Conservation (phyloP, 2,329 filamentous ascomycete species). For the Monosporascus sp. region DNA sequence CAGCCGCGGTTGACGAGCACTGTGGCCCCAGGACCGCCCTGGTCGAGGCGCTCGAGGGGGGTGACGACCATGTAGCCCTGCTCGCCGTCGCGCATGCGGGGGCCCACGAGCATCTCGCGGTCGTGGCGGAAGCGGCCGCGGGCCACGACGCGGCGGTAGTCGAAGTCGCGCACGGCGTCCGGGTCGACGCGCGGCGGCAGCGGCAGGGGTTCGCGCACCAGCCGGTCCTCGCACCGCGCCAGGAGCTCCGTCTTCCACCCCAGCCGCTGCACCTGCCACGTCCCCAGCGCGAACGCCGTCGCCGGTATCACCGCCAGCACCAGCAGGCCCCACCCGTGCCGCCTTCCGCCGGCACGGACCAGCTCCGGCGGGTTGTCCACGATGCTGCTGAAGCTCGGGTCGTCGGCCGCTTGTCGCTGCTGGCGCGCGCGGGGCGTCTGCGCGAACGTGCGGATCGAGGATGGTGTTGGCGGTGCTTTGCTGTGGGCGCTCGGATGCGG, state of each 20-base stretch:
- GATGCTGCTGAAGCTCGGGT: slow-evolving; percentile 76
- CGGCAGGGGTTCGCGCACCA: slow-evolving; percentile 79
- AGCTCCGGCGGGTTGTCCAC: slow-evolving; percentile 80
- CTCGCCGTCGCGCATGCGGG: slow-evolving; percentile 80
- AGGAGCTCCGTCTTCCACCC: slow-evolving; percentile 92
- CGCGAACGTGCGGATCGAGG: slow-evolving; percentile 21
- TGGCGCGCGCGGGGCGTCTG: slow-evolving; percentile 30
- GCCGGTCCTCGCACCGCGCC: slow-evolving; percentile 84
- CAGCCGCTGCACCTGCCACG: slow-evolving; percentile 92
- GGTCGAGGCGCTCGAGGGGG: slow-evolving; percentile 68
- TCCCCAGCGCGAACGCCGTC: slow-evolving; percentile 83
- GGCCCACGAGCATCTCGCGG: slow-evolving; percentile 93
- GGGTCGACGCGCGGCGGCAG: slow-evolving; percentile 80
- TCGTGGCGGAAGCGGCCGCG: slow-evolving; percentile 75
- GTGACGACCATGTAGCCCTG: slow-evolving; percentile 91
- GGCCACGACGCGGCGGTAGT: slow-evolving; percentile 79
- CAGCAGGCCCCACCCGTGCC: slow-evolving; percentile 75
- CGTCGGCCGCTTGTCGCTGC: slow-evolving; percentile 55
- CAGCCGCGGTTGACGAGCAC: slow-evolving; percentile 88
- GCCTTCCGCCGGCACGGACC: slow-evolving; percentile 64
- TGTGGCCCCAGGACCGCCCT: slow-evolving; percentile 40
- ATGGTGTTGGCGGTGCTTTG: slow-evolving; percentile 20
- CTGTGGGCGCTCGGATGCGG: slow-evolving; percentile 61
- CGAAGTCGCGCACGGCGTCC: slow-evolving; percentile 77
- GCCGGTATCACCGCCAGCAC: slow-evolving; percentile 83